Conservation (phyloP, 78 protist genomes). For the Tieghemostelium lacteum region DNA sequence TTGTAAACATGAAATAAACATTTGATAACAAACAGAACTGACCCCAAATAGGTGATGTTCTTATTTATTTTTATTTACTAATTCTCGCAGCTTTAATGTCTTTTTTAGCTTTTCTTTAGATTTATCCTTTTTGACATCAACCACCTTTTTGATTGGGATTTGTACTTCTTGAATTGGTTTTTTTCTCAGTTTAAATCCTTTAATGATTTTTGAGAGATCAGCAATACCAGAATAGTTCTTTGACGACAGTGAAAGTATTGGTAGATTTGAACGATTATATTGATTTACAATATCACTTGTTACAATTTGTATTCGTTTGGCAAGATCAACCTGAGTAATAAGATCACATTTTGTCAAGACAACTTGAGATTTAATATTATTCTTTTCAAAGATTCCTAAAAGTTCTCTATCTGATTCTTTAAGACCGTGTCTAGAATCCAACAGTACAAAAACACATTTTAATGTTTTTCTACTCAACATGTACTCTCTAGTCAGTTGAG, state of each 20-base stretch:
- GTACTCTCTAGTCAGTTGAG: conserved; percentile 12
- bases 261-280: conserved; percentile 17
- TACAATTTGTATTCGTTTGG: conserved; percentile 20
- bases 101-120: background rate
- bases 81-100: background rate
- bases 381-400: conserved; percentile 25
- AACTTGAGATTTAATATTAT: conserved; percentile 13
- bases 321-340: conserved; percentile 20
- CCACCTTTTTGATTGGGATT: background rate
- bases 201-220: conserved; percentile 4
- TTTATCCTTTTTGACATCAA: background rate
- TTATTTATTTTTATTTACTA: too few relatives aligned
- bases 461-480: conserved; percentile 42
- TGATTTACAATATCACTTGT: conserved; percentile 8
- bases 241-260: conserved; percentile 15
- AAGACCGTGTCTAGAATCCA: conserved; percentile 66
- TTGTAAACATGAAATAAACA: too few relatives aligned
- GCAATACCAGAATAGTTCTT: conserved; percentile 46
- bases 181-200: conserved; percentile 27
- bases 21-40: too few relatives aligned
- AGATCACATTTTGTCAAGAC: conserved; percentile 73
- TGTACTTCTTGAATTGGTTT: background rate
- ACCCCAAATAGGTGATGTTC: too few relatives aligned
- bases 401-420: conserved; percentile 55
- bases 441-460: conserved; percentile 30